Evolutionary conservation across 2,329 filamentous ascomycete genomes (phyloP).

Genomic region (Pyricularia grisea): DNA sequence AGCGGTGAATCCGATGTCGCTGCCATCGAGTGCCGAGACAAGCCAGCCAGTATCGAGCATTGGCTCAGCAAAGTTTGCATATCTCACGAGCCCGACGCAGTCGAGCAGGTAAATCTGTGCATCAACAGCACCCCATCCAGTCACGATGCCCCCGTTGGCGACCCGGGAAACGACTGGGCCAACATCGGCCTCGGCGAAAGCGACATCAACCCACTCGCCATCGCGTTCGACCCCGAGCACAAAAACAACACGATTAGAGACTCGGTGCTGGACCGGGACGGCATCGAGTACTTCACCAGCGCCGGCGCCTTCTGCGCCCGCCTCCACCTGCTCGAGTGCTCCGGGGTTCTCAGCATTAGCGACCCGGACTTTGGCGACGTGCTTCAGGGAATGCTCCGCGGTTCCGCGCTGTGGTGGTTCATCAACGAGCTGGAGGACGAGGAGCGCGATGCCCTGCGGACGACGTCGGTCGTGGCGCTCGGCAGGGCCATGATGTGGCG

Average conservation of each 20-base stretch:
- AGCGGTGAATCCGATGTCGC: not conserved
- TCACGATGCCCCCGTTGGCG: not conserved
- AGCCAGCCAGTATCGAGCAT: not conserved
- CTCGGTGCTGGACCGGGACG: not conserved
- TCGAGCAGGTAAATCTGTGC: not conserved
- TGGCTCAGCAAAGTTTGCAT: not conserved
- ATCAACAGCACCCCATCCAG: not conserved
- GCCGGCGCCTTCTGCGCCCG: not conserved
- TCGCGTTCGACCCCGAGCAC: constrained; percentile 4
- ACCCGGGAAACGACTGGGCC: not conserved
- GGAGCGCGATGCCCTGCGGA: constrained; percentile 9
- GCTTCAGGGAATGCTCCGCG: constrained; percentile 1
- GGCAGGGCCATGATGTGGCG: constrained; percentile 19
- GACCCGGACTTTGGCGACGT: not conserved
- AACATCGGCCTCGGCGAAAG: not conserved
- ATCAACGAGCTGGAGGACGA: not conserved
- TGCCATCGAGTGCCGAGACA: not conserved
- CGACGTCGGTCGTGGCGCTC: constrained; percentile 20
- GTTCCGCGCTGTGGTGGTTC: constrained; percentile 3
- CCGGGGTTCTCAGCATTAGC: not conserved
- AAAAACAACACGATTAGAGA: not conserved
- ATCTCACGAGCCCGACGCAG: not conserved
- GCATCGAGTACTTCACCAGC: constrained; percentile 1
- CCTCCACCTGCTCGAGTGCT: not conserved
- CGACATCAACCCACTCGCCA: not conserved